A percentile compares a stretch with the other conserved stretches of the same genome.
Conservation (phyloP, 2,329 filamentous ascomycete genomes). For the Emergomyces orientalis region DNA sequence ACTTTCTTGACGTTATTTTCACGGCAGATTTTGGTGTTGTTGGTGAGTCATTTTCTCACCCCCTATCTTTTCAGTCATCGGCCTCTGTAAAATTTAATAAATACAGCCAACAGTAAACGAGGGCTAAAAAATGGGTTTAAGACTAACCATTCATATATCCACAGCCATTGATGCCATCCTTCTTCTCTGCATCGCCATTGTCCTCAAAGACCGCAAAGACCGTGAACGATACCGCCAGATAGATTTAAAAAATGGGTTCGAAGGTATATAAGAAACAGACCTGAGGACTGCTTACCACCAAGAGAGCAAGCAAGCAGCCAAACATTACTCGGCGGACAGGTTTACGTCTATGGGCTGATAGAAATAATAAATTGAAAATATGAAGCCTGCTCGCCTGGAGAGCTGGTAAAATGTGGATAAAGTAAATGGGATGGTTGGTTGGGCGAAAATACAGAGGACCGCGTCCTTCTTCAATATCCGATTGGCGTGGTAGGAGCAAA, state of each 20-base stretch:
- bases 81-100: not conserved
- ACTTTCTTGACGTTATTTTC: constrained; percentile 65
- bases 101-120: not conserved
- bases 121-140: not conserved
- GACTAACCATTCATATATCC: not conserved
- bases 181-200: constrained; percentile 61
- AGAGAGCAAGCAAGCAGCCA: not conserved
- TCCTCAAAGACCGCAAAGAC: constrained; percentile 74
- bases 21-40: constrained; percentile 73
- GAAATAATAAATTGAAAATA: not conserved
- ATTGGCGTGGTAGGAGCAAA: not conserved
- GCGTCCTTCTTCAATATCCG: not conserved
- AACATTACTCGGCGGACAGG: not conserved
- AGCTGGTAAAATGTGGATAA: not conserved
- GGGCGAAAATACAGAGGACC: not conserved
- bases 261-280: constrained; percentile 36
- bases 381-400: not conserved
- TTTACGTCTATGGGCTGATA: not conserved
- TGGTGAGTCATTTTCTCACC: constrained; percentile 34
- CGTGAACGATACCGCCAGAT: constrained; percentile 69
- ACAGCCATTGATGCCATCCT: constrained; percentile 56
- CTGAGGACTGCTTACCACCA: not conserved
- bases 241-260: constrained; percentile 62
- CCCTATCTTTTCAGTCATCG: not conserved
- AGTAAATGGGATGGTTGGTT: not conserved